Evolutionary conservation across 805 yeast species (phyloP), one percentile per base, ranked within the genome.

Genomic region (Candida alai): DNA sequence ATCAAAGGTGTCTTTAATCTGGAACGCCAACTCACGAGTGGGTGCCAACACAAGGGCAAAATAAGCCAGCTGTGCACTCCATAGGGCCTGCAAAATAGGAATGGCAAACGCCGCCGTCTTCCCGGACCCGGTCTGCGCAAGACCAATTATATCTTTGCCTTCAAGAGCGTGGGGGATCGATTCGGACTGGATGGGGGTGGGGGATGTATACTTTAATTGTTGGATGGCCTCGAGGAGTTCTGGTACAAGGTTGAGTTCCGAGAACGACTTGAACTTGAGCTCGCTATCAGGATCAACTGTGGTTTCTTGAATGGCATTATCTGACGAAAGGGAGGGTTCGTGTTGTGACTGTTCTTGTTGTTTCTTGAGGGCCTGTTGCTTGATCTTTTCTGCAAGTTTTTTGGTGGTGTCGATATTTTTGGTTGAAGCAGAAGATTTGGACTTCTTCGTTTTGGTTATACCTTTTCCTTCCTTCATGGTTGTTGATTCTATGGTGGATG

Each of bases 41-140:
- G 94, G 94, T 0, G 90, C 84, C 45, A 93, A 59, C 1, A 93
- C 93, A 46, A 93, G 78, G 4, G 95, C 95, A 59, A 78, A 93
- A 49, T 84, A 84, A 3, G 96, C 89, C 2, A 82, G 70, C 51
- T 90, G 96, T 18, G 81, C 88, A 36, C 86, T 78, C 87, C 96
- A 89, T 31, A 93, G 68, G 1, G 86, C 80, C 57, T 93, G 97
- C 20, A 93, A 69, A 28, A 93, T 86, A 1, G 98, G 98, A 33
- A 93, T 78, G 6, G 97, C 97, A 69, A 93, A 93, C 0, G 98
- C 98, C 0, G 97, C 98, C 0, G 98, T 93, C 60, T 90, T 90
- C 44, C 98, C 98, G 4, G 96, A 86, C 28, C 98, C 98, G 0
- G 98, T 90, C 53, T 90, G 96, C 0, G 98, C 98, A 42, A 90